Evolutionary conservation across 495 filamentous ascomycete genomes (phyloP).

Genomic region (Daldinia childiae): DNA sequence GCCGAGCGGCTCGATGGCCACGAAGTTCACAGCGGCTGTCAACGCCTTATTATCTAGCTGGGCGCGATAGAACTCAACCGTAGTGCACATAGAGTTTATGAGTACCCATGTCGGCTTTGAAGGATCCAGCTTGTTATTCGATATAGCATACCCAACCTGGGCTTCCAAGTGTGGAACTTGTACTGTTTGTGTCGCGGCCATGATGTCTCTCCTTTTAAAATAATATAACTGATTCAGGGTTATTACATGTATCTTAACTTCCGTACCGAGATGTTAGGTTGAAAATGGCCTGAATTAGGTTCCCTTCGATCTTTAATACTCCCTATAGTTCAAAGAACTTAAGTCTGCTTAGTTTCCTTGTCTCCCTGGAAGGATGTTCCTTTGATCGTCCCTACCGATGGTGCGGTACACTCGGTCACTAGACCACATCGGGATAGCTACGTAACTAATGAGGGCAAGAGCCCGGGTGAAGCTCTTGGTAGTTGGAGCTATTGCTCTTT

Average conservation of each 20-base stretch:
- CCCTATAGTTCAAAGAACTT: slow-evolving; percentile 22
- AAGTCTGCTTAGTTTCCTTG: slow-evolving; percentile 3
- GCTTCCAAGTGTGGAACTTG: slow-evolving; percentile 65
- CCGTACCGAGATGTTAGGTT: not conserved
- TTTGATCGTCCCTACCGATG: slow-evolving; percentile 16
- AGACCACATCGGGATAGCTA: not conserved
- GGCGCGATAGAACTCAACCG: slow-evolving; percentile 59
- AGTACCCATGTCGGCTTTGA: slow-evolving; percentile 67
- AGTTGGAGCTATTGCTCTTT: not conserved
- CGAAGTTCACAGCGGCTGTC: slow-evolving; percentile 58
- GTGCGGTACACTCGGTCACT: not conserved
- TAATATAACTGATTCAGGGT: not conserved
- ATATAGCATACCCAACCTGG: slow-evolving; percentile 61
- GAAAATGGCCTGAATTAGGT: not conserved
- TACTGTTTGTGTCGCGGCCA: slow-evolving; percentile 49
- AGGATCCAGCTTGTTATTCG: slow-evolving; percentile 54
- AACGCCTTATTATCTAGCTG: slow-evolving; percentile 60
- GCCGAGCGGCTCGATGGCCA: slow-evolving; percentile 66
- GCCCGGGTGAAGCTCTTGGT: not conserved
- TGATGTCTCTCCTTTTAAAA: not conserved
- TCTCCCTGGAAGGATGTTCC: not conserved
- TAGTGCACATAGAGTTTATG: slow-evolving; percentile 68
- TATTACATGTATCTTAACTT: no score
- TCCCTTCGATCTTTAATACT: slow-evolving; percentile 29
- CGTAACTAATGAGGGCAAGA: slow-evolving; percentile 5